Conservation (phyloP, 768 basidiomycete genomes). For the Collybia sp. region DNA sequence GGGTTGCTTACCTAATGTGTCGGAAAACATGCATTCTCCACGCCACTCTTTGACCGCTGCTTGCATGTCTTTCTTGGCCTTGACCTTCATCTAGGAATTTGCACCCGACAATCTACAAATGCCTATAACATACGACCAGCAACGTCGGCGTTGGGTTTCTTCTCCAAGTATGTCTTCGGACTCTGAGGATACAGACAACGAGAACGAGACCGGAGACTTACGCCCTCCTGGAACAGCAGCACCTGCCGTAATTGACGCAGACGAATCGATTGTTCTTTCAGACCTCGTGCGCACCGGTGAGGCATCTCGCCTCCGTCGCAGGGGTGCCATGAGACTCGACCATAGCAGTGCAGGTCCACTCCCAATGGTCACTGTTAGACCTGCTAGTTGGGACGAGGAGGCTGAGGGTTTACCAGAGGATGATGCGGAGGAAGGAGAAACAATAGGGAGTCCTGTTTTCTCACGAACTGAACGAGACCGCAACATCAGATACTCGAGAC, state of each 20-base stretch:
- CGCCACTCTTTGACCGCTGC: neutral
- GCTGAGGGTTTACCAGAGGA: conserved; percentile 7
- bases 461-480: neutral
- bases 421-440: neutral
- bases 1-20: too few species aligned
- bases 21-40: neutral
- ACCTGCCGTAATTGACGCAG: conserved; percentile 33
- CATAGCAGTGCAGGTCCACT: conserved; percentile 13
- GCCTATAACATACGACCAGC: neutral
- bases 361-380: conserved; percentile 9
- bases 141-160: too few species aligned
- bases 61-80: neutral
- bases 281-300: conserved; percentile 74
- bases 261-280: conserved; percentile 67
- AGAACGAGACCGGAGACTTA: neutral
- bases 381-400: conserved; percentile 23
- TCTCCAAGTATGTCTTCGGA: neutral
- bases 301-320: conserved; percentile 65
- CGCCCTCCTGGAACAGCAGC: neutral
- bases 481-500: neutral
- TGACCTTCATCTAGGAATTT: neutral
- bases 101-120: neutral
- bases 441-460: neutral
- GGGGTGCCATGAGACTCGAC: conserved; percentile 69
- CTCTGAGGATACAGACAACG: conserved; percentile 1